Conservation (phyloP, 164 flowering plant genomes). For the Sextonia rubra region DNA sequence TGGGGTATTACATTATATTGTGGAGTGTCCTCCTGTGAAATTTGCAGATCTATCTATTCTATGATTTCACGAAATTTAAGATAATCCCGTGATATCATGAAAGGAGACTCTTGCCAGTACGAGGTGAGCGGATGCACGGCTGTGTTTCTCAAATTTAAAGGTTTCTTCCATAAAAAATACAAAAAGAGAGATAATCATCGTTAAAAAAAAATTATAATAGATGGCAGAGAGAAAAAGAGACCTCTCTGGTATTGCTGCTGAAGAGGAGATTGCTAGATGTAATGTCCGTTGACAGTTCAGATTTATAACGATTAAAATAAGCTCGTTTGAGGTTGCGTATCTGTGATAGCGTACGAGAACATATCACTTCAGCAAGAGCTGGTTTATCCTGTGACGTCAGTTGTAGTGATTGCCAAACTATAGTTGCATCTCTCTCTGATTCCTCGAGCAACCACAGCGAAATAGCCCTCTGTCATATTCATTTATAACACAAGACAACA, state of each 20-base stretch:
- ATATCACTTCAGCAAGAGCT: conserved; percentile 39
- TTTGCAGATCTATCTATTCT: too few relatives aligned
- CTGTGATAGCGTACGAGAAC: conserved; percentile 39
- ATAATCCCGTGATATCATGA: too few relatives aligned
- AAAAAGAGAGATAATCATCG: too few relatives aligned
- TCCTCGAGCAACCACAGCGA: conserved; percentile 39
- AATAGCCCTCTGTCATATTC: conserved; percentile 26
- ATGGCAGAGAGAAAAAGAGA: neutral
- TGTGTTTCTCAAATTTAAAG: too few relatives aligned
- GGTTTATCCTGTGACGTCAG: conserved; percentile 13
- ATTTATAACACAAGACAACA: neutral
- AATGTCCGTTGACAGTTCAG: conserved; percentile 16
- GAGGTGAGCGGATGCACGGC: too few relatives aligned
- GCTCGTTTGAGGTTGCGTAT: conserved; percentile 34
- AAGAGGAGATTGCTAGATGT: neutral
- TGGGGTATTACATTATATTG: too few relatives aligned
- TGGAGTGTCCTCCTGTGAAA: too few relatives aligned
- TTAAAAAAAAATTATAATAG: too few relatives aligned
- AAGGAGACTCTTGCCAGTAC: too few relatives aligned
- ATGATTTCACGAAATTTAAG: too few relatives aligned
- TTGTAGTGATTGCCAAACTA: conserved; percentile 20
- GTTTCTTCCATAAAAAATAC: too few relatives aligned
- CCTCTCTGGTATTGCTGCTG: conserved; percentile 1
- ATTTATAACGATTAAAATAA: conserved; percentile 26
- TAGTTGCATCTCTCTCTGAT: conserved; percentile 27